These are phyloP conservation scores for Paxillus rubicundulus DNA, from an alignment of 768 basidiomycete species.

Conservation along the genomic window DNA sequence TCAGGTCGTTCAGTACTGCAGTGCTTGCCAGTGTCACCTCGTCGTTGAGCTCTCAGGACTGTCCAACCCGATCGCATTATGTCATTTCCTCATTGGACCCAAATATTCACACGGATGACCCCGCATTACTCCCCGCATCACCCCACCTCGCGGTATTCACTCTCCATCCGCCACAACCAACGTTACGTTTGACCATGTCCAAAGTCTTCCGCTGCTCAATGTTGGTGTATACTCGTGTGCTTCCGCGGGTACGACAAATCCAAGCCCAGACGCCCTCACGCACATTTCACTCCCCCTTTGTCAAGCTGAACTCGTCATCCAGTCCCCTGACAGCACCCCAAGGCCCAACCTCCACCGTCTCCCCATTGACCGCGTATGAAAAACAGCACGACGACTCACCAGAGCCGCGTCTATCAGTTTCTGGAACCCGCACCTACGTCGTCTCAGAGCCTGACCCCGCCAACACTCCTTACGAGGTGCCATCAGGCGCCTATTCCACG, in stretches of 20 bases:
- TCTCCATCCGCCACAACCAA: constrained; percentile 12
- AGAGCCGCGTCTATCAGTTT: constrained; percentile 44
- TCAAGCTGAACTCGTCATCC: constrained; percentile 44
- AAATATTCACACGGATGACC: constrained; percentile 25
- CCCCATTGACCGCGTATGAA: constrained; percentile 41
- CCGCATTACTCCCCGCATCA: neutral
- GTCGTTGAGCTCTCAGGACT: too few species aligned
- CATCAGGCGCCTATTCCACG: constrained; percentile 63
- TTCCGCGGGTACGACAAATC: constrained; percentile 1
- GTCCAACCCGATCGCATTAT: constrained; percentile 17
- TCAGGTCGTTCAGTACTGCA: too few species aligned
- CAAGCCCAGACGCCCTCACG: constrained; percentile 29
- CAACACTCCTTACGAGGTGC: constrained; percentile 63
- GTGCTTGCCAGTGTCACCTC: too few species aligned
- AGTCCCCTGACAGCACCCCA: constrained; percentile 34
- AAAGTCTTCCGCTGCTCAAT: constrained; percentile 4
- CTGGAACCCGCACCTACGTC: constrained; percentile 62
- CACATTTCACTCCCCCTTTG: constrained; percentile 66
- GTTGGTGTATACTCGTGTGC: neutral
- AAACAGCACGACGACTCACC: constrained; percentile 54
- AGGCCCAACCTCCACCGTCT: constrained; percentile 29
- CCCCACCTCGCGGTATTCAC: neutral
- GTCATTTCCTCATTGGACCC: constrained; percentile 22
- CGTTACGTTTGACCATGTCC: constrained; percentile 14
- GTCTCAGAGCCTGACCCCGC: constrained; percentile 70